Evolutionary conservation across 768 basidiomycete species (phyloP).

Genomic region (Suillus spraguei): DNA sequence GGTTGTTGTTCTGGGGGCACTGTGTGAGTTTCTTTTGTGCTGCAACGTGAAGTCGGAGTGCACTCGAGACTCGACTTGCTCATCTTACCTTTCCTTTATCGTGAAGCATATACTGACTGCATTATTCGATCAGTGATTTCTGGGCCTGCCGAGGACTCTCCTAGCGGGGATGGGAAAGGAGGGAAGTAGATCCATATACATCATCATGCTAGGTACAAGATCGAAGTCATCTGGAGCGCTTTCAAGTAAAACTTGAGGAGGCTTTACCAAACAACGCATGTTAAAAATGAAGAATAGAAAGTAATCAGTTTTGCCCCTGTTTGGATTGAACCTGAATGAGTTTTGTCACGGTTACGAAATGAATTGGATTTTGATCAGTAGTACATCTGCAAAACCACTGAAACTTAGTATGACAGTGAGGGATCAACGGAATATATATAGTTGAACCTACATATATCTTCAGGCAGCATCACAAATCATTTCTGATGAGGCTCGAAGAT

Average conservation of each 20-base stretch:
- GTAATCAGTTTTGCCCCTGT: not conserved
- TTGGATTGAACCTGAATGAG: not conserved
- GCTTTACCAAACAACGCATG: not conserved
- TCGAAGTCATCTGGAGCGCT: not conserved
- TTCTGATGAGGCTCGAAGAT: too few relatives aligned
- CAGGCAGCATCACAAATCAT: too few relatives aligned
- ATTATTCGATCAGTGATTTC: slow-evolving; percentile 26
- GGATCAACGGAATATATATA: too few relatives aligned
- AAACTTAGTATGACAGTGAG: too few relatives aligned
- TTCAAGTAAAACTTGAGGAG: not conserved
- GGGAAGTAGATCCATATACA: slow-evolving; percentile 22
- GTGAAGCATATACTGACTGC: not conserved
- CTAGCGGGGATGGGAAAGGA: slow-evolving; percentile 23
- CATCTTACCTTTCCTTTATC: slow-evolving; percentile 1
- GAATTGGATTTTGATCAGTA: too few relatives aligned
- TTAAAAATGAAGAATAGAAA: too few relatives aligned
- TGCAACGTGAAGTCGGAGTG: not conserved
- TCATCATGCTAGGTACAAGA: not conserved
- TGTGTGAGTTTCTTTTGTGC: slow-evolving; percentile 46
- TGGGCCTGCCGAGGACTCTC: slow-evolving; percentile 32
- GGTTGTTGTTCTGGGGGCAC: slow-evolving; percentile 53
- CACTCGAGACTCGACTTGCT: not conserved
- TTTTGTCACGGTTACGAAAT: too few relatives aligned
- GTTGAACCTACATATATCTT: too few relatives aligned
- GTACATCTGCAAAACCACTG: too few relatives aligned